A percentile compares a stretch with the other conserved stretches of the same genome.
These are phyloP conservation scores for Bryoerythrophyllum caledonicum DNA, from an alignment of 225 moss, liverwort and hornwort genomes.

Conservation along the genomic window DNA sequence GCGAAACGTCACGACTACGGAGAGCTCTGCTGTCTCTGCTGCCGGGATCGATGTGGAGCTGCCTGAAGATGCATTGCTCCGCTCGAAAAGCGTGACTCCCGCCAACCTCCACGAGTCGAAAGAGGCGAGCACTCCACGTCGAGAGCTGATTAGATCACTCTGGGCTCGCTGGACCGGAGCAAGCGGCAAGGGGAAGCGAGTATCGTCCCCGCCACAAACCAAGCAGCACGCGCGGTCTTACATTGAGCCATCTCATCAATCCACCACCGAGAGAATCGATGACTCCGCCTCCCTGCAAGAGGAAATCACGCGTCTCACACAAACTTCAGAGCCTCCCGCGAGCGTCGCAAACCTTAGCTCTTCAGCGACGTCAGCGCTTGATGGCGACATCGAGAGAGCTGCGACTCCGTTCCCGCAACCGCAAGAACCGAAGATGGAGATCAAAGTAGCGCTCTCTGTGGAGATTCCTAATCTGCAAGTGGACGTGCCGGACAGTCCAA, in stretches of 20 bases:
- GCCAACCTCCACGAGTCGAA: background rate
- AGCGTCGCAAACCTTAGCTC: background rate
- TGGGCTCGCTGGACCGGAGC: constrained; percentile 35
- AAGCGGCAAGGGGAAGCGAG: constrained; percentile 19
- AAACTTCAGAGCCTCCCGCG: background rate
- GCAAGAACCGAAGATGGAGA: constrained; percentile 7
- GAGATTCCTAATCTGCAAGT: constrained; percentile 10
- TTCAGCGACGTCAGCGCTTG: background rate
- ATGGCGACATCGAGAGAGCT: background rate
- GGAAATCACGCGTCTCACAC: background rate
- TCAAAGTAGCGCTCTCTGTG: constrained; percentile 8
- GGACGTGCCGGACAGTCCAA: constrained; percentile 19
- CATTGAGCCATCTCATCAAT: background rate
- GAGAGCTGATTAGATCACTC: constrained; percentile 17
- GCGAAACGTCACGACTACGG: background rate
- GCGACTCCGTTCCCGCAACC: background rate
- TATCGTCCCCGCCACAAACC: background rate
- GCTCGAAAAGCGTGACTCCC: constrained; percentile 10
- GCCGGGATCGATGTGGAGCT: constrained; percentile 7
- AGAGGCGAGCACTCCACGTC: constrained; percentile 15
- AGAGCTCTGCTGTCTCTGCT: constrained; percentile 5
- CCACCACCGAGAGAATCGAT: background rate
- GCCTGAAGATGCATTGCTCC: constrained; percentile 2
- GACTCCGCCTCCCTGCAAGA: background rate
- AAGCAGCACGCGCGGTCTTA: background rate